phyloP scores from a whole-genome alignment of 1,139 yeast species.

The Eremothecium sinecaudum region DNA sequence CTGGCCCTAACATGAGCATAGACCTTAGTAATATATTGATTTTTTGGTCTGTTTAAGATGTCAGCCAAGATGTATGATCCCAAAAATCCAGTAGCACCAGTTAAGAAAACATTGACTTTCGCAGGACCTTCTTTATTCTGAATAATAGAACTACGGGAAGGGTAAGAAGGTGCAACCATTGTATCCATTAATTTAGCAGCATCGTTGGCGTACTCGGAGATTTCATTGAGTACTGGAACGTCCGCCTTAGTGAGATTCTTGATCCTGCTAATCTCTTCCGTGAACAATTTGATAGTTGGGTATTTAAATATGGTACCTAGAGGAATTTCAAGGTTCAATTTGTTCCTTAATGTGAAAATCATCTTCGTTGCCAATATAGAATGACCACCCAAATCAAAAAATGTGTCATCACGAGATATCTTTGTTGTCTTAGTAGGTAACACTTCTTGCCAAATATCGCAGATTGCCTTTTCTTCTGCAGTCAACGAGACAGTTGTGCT shows the following conservation, averaged over 20 bases:
- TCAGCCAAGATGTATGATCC: constrained; percentile 84
- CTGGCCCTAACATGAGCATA: constrained; percentile 89
- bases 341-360: constrained; percentile 85
- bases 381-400: constrained; percentile 97
- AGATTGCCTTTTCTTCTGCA: constrained; percentile 55
- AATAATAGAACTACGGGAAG: constrained; percentile 20
- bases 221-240: constrained; percentile 32
- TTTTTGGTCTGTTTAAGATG: constrained; percentile 43
- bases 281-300: constrained; percentile 76
- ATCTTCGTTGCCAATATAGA: constrained; percentile 93
- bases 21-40: constrained; percentile 43
- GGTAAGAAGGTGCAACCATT: constrained; percentile 38
- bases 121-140: constrained; percentile 21
- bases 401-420: constrained; percentile 70
- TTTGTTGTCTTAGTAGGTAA: constrained; percentile 79
- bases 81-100: constrained; percentile 95
- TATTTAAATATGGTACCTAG: constrained; percentile 80
- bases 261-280: constrained; percentile 54
- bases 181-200: constrained; percentile 49
- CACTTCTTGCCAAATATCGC: constrained; percentile 76
- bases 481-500: constrained; percentile 37
- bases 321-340: constrained; percentile 71
- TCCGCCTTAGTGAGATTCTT: constrained; percentile 10
- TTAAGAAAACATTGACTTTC: constrained; percentile 61
- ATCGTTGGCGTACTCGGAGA: constrained; percentile 60